Base-by-base conservation (phyloP, 306 rosid species). In the Sechiopsis laciniata region DNA sequence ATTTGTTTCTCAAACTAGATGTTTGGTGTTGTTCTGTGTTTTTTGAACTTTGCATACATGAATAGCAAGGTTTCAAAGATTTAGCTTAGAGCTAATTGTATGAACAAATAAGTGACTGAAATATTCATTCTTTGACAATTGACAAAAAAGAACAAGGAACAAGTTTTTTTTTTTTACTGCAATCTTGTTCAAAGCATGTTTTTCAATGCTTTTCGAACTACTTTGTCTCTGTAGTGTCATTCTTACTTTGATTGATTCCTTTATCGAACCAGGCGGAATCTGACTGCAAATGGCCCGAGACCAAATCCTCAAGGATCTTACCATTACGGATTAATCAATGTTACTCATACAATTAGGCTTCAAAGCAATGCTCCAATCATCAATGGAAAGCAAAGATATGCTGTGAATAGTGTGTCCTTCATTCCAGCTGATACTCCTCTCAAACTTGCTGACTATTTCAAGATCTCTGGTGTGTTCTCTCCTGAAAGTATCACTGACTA, bases 231-330 rank as follows among this genome's bases (percentile, higher is more conserved):
- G 58, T 13, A 0, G 12, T 17, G 16, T 5, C 48, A 24, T 45
- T 15, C 74, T 52, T 50, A 3, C 12, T 70, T 45, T 24, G 26
- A 52, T 12, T 2, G 6, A 0, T 71, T 2, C 48, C 37, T 79
- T 35, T 9, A 52, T 42, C 35, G 65, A 80, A 77, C 52, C 87
- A 89, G 97, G 74, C 77, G 86, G 35, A 90, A 92, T 83, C 85
- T 92, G 76, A 85, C 96, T n/a, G 95, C 97, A 24, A 92, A 94
- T 62, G 97, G 97, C 10, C 97, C 97, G 56, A 90, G 97, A 55
- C 97, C 97, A 5, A 92, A 92, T 71, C 97, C 95, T 10, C 97
- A 89, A 84, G 97, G 97, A 48, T 86, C 96, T 2, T 92, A 92
- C 82, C 92, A 88, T 71, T 92, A 92, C 37, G 96, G 97, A 63